Base-by-base conservation (phyloP, 345 rosid species). In the Ailanthus altissimus region DNA sequence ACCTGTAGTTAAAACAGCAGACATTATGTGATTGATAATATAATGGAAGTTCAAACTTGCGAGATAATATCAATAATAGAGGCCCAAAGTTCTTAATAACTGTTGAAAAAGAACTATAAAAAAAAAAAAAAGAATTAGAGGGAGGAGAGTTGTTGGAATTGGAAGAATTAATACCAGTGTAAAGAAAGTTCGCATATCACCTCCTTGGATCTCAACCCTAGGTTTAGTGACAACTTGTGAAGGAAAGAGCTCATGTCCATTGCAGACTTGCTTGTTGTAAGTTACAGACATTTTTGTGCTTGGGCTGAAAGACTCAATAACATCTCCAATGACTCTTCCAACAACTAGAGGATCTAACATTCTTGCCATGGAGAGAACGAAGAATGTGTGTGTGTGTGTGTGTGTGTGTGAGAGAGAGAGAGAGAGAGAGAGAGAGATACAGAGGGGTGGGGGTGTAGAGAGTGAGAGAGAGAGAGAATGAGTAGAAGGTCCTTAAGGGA, bases 141-240 rank as follows among this genome's bases (percentile, higher is more conserved):
- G 46, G 6, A 28, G 67, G 67, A 18, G 9, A 28, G 36, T 61
- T 28, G 42, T 42, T 5, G 70, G 53, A 28, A 43, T 21, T 25
- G 2, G 53, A 28, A 12, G 32, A 67, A 53, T 54, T 63, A 23
- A 23, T 46, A 90, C 94, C 87, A 90, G 80, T n/a, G 92, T 90
- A 80, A 87, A 90, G 89, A 87, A 87, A 65, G 88, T 68, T 85
- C 92, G 86, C 79, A 88, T 71, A 67, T 90, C 88, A 42, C 75
- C 86, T 68, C 82, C 88, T 32, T 78, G 76, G 73, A 85, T 43
- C 79, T 73, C 79, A 57, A 83, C 88, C 77, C 82, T 81, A 57
- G 88, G 86, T 66, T 62, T 76, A 42, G 70, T 23, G 15, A 77
- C 62, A 56, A 85, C 82, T 16, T 69, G n/a, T 6, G 88, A 85